Conservation (phyloP, 108 stramenopile genomes). For the Nitzschia palea region DNA sequence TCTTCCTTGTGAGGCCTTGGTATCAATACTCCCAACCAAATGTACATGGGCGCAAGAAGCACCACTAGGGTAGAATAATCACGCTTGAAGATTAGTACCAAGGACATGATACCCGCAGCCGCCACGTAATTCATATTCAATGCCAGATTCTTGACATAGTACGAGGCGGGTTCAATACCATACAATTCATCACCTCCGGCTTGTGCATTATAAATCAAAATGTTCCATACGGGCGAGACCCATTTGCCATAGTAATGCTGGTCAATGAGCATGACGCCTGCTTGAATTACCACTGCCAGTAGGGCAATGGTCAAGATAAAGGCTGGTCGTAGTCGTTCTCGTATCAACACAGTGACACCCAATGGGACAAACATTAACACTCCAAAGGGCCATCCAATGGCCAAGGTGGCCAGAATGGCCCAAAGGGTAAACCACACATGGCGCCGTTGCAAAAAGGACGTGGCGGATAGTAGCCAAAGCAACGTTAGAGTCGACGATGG, state of each 20-base stretch:
- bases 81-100: constrained; percentile 6
- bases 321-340: constrained; percentile 10
- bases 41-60: constrained; percentile 54
- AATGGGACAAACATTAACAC: constrained; percentile 90
- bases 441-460: constrained; percentile 45
- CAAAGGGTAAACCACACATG: constrained; percentile 54
- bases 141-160: constrained; percentile 93
- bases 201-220: constrained; percentile 77
- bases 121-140: constrained; percentile 86
- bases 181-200: constrained; percentile 94
- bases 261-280: constrained; percentile 62
- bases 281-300: constrained; percentile 48
- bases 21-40: constrained; percentile 84
- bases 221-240: constrained; percentile 73
- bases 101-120: constrained; percentile 5
- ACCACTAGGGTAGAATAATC: constrained; percentile 22
- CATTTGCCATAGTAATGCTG: constrained; percentile 54
- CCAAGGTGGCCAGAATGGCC: constrained; percentile 77
- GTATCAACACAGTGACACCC: constrained; percentile 68
- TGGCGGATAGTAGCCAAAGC: constrained; percentile 47
- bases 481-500: constrained; percentile 77
- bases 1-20: constrained; percentile 97
- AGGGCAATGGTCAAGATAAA: constrained; percentile 14
- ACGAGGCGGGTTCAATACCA: constrained; percentile 91
- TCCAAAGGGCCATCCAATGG: constrained; percentile 97